Percentiles rank a stretch among this genome's conserved stretches.
These are phyloP conservation scores for Venturia carpophila DNA, from an alignment of 2,329 filamentous ascomycete genomes.

Conservation along the genomic window DNA sequence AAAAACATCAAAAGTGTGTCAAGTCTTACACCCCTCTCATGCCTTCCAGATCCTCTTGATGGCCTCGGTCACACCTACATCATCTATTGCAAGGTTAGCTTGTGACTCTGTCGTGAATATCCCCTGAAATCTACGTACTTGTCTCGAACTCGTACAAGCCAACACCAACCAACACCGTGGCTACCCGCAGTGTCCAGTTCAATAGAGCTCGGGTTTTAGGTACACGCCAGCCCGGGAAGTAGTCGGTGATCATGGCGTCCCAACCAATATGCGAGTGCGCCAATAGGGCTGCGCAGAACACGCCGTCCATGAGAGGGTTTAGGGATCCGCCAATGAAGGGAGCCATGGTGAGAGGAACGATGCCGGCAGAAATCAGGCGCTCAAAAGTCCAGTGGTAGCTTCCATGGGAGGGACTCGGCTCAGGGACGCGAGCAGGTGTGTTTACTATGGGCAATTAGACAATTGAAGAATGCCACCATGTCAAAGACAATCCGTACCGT, in stretches of 20 bases:
- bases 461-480: slow-evolving; percentile 22
- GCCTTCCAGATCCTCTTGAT: slow-evolving; percentile 19
- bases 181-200: slow-evolving; percentile 70
- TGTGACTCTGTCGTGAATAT: background rate
- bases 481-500: slow-evolving; percentile 46
- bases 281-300: slow-evolving; percentile 74
- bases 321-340: slow-evolving; percentile 89
- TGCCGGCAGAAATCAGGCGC: slow-evolving; percentile 51
- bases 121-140: slow-evolving; percentile 32
- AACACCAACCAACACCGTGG: slow-evolving; percentile 72
- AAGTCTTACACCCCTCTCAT: background rate
- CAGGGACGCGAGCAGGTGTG: slow-evolving; percentile 70
- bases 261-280: slow-evolving; percentile 96
- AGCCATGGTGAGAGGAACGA: slow-evolving; percentile 79
- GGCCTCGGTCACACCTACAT: slow-evolving; percentile 18
- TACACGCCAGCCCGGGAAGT: slow-evolving; percentile 66
- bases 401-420: slow-evolving; percentile 69
- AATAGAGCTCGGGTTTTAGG: slow-evolving; percentile 59
- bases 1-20: background rate
- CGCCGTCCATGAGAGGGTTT: slow-evolving; percentile 80
- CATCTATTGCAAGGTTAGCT: slow-evolving; percentile 17
- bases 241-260: slow-evolving; percentile 81
- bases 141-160: slow-evolving; percentile 99
- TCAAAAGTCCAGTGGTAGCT: slow-evolving; percentile 99
- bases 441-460: slow-evolving; percentile 53